Percentiles rank a stretch among this genome's conserved stretches.
phyloP scores from a whole-genome alignment of 2,329 filamentous ascomycete genomes.

The Pseudogymnoascus sp. region DNA sequence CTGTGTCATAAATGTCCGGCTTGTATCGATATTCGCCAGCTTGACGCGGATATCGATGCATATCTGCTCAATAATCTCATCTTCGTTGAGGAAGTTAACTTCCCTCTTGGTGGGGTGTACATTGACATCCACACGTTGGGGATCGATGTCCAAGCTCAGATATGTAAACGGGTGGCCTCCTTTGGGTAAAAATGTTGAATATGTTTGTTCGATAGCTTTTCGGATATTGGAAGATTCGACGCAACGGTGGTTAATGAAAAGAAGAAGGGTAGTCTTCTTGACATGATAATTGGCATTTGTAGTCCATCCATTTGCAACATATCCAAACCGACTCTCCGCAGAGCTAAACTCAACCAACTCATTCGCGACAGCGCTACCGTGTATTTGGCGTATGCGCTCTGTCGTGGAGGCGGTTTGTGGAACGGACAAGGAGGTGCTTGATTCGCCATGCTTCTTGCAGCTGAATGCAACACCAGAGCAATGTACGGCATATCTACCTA shows the following conservation, averaged over 20 bases:
- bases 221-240: constrained; percentile 86
- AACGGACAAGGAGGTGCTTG: constrained; percentile 72
- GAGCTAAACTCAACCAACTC: constrained; percentile 73
- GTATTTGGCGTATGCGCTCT: constrained; percentile 84
- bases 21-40: constrained; percentile 82
- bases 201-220: constrained; percentile 85
- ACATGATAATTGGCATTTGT: constrained; percentile 93
- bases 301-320: constrained; percentile 69
- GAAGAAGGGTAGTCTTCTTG: constrained; percentile 76
- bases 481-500: constrained; percentile 88
- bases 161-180: constrained; percentile 92
- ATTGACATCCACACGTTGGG: constrained; percentile 88
- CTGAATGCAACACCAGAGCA: constrained; percentile 87
- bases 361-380: constrained; percentile 76
- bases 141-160: constrained; percentile 85
- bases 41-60: constrained; percentile 71
- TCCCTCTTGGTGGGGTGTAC: constrained; percentile 95
- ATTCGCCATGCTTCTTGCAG: constrained; percentile 92
- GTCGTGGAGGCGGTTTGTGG: constrained; percentile 61
- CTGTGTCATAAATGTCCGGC: constrained; percentile 89
- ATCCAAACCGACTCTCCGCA: constrained; percentile 70
- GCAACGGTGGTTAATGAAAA: constrained; percentile 94
- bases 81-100: constrained; percentile 95
- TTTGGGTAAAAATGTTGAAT: constrained; percentile 80
- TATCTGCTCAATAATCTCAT: constrained; percentile 83